Percentiles rank a stretch among this genome's conserved stretches.
These are phyloP conservation scores for Phoma sp. DNA, from an alignment of 2,329 filamentous ascomycete species.

Conservation along the genomic window DNA sequence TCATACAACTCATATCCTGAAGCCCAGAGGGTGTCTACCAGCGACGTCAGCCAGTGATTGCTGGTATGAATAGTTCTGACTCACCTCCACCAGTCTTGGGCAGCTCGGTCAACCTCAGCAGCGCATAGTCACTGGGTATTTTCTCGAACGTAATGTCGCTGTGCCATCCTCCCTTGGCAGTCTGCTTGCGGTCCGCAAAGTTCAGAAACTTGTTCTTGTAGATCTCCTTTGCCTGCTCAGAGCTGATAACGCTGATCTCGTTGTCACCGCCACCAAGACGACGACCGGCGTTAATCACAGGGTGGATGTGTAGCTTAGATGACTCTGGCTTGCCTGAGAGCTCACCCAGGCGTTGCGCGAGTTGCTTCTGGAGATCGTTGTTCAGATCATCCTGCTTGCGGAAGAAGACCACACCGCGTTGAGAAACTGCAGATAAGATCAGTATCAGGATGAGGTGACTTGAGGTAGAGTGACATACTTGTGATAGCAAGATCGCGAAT, in stretches of 20 bases:
- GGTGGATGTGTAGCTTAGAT: constrained; percentile 67
- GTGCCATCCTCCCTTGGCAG: constrained; percentile 62
- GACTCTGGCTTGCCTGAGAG: constrained; percentile 63
- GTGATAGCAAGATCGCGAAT: constrained; percentile 66
- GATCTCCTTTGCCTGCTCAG: constrained; percentile 42
- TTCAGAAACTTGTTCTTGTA: constrained; percentile 35
- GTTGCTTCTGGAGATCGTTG: constrained; percentile 61
- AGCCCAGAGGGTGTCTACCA: constrained; percentile 44
- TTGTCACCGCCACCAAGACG: constrained; percentile 34
- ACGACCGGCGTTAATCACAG: constrained; percentile 55
- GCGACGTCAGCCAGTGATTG: background rate
- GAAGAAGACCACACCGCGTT: constrained; percentile 63
- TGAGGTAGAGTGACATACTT: constrained; percentile 24
- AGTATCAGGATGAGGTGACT: background rate
- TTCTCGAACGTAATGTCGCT: constrained; percentile 51
- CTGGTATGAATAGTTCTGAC: background rate
- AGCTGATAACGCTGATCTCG: constrained; percentile 50
- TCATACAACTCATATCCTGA: constrained; percentile 56
- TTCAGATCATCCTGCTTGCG: constrained; percentile 58
- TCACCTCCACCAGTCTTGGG: constrained; percentile 38
- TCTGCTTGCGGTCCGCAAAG: constrained; percentile 46
- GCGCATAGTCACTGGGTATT: constrained; percentile 48
- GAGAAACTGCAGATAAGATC: constrained; percentile 49
- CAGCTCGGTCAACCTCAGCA: constrained; percentile 44
- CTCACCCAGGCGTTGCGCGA: constrained; percentile 63